Percentiles rank a stretch among this genome's conserved stretches.
Evolutionary conservation across 2,329 filamentous ascomycete species (phyloP).

Genomic region (Alternaria dauci): DNA sequence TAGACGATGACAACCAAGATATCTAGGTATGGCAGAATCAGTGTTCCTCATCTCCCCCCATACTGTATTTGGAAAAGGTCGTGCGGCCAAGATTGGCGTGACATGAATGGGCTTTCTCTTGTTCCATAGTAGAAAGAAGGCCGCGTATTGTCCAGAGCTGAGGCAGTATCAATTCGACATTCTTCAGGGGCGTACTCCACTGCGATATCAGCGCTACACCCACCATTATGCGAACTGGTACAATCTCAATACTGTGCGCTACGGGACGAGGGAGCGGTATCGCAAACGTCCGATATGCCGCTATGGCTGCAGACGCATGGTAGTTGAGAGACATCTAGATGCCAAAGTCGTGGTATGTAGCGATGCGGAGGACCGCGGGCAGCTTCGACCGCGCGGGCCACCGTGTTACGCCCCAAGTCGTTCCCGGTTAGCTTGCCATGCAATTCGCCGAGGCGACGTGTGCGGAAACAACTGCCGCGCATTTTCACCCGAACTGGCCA

Average conservation of each 20-base stretch:
- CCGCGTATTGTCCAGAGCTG: background rate
- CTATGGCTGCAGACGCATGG: background rate
- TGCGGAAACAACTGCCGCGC: conserved; percentile 9
- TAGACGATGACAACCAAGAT: background rate
- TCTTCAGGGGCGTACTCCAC: background rate
- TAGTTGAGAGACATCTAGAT: background rate
- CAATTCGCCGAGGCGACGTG: conserved; percentile 12
- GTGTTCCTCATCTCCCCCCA: background rate
- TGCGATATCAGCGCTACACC: too few species aligned
- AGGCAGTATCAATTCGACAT: background rate
- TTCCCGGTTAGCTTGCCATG: conserved; percentile 2
- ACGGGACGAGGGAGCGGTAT: fast-evolving
- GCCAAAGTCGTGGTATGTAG: background rate
- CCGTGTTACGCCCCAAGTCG: background rate
- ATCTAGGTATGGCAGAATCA: background rate
- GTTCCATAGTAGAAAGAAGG: background rate
- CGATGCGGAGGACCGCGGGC: background rate
- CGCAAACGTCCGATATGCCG: too few species aligned
- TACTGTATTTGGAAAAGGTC: too few species aligned
- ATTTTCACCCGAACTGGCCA: background rate
- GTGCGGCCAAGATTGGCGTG: background rate
- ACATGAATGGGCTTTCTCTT: too few species aligned
- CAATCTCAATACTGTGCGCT: background rate
- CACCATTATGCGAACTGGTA: background rate
- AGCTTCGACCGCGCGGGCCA: too few species aligned